These are phyloP conservation scores for Miamiensis avidus DNA, from an alignment of 169 alveolate genomes.

Conservation along the genomic window DNA sequence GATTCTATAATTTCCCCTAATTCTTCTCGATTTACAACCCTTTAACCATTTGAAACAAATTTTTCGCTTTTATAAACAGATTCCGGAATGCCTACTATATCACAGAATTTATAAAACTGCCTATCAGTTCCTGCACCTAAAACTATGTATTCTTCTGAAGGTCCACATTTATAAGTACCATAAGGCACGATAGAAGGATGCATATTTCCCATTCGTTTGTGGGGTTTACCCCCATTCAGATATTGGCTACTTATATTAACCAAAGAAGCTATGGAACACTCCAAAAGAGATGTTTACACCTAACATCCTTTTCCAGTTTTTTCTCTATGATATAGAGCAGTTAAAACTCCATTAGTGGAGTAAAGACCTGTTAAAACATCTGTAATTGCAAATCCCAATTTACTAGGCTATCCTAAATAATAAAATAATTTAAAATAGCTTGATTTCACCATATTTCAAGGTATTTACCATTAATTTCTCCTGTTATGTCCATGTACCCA, in stretches of 20 bases:
- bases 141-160: conserved; percentile 50
- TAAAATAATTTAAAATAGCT: no score
- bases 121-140: conserved; percentile 69
- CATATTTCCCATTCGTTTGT: conserved; percentile 59
- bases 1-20: conserved; percentile 37
- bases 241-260: conserved; percentile 54
- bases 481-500: conserved; percentile 67
- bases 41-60: conserved; percentile 37
- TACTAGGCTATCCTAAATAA: conserved; percentile 47
- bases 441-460: background rate
- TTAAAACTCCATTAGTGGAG: conserved; percentile 44
- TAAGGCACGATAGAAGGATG: conserved; percentile 70
- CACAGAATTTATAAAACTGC: conserved; percentile 46
- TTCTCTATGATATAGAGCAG: conserved; percentile 58
- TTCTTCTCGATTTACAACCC: conserved; percentile 44
- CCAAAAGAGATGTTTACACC: conserved; percentile 51
- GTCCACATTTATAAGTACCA: conserved; percentile 39
- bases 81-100: conserved; percentile 38
- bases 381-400: conserved; percentile 73
- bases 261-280: conserved; percentile 49
- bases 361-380: conserved; percentile 68
- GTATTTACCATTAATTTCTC: conserved; percentile 32
- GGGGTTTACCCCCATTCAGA: conserved; percentile 51
- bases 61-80: conserved; percentile 11
- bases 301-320: conserved; percentile 58